These are phyloP conservation scores for Fusarium sp. DNA, from an alignment of 2,329 filamentous ascomycete genomes.

Conservation along the genomic window DNA sequence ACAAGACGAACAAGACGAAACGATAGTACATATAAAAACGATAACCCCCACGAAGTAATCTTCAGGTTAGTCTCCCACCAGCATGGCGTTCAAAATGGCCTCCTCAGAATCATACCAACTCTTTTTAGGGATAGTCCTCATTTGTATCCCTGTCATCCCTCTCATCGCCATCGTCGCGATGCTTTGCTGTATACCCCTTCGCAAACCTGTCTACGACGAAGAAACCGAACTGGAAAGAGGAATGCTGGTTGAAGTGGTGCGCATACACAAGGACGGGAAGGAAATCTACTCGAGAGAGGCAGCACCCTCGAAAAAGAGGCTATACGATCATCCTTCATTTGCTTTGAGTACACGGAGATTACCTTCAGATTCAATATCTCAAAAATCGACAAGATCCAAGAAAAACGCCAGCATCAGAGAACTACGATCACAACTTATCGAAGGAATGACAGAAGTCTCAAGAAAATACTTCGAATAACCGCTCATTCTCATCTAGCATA, in stretches of 20 bases:
- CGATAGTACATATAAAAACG: background rate
- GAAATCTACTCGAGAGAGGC: conserved; percentile 2
- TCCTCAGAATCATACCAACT: background rate
- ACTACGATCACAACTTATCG: background rate
- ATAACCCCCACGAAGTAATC: background rate
- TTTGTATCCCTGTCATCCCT: background rate
- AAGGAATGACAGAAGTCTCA: background rate
- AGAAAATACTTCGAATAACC: background rate
- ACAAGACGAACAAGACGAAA: background rate
- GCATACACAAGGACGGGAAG: conserved; percentile 10
- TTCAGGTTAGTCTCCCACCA: background rate
- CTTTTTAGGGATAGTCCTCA: background rate
- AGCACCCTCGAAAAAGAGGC: background rate
- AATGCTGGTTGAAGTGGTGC: conserved; percentile 20
- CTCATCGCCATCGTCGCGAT: background rate
- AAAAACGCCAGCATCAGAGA: background rate
- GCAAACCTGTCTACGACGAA: background rate
- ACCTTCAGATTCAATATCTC: background rate
- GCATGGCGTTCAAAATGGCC: background rate
- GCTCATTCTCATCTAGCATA: conserved; percentile 32
- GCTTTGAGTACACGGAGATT: background rate
- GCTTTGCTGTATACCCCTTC: background rate
- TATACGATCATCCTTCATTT: conserved; percentile 20
- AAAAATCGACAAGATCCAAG: background rate
- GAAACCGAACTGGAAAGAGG: background rate